A percentile compares a stretch with the other conserved stretches of the same genome.
phyloP scores from a whole-genome alignment of 2,329 filamentous ascomycete genomes.

The Ophiostoma tasmaniense region DNA sequence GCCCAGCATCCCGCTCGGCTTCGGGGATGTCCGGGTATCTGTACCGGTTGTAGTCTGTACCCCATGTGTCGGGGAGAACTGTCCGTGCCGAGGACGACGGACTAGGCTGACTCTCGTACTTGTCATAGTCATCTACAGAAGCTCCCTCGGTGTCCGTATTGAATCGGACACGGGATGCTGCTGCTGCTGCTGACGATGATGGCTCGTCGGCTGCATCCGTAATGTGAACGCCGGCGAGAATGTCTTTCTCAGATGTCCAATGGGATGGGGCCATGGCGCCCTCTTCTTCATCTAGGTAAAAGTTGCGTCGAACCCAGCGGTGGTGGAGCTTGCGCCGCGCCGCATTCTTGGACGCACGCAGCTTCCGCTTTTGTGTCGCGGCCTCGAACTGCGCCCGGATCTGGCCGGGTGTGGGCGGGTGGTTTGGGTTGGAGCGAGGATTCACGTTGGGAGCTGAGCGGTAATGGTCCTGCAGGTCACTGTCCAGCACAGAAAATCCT shows the following conservation, averaged over 20 bases:
- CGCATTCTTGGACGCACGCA: constrained; percentile 32
- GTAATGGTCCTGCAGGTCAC: not conserved
- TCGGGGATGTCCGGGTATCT: constrained; percentile 70
- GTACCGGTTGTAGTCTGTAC: constrained; percentile 58
- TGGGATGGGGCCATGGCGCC: constrained; percentile 56
- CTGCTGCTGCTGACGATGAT: constrained; percentile 36
- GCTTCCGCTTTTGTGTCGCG: constrained; percentile 28
- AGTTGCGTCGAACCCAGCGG: constrained; percentile 67
- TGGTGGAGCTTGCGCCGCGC: constrained; percentile 53
- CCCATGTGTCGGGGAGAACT: not conserved
- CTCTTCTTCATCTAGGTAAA: constrained; percentile 81
- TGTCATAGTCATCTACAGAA: not conserved
- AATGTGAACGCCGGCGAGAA: constrained; percentile 29
- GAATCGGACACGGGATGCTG: constrained; percentile 38
- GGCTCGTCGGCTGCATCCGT: not conserved
- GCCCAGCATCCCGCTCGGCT: constrained; percentile 73
- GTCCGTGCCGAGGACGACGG: constrained; percentile 67
- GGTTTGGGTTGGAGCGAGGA: not conserved
- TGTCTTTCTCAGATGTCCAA: constrained; percentile 54
- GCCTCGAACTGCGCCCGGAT: constrained; percentile 31
- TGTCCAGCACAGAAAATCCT: not conserved
- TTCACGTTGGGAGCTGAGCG: not conserved
- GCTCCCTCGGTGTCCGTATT: not conserved
- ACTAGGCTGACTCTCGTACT: not conserved
- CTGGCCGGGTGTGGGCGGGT: constrained; percentile 15